Evolutionary conservation across 129 eudicot species (phyloP), one percentile per base, ranked within the genome.

Genomic region (Smallanthus sonchifolius): DNA sequence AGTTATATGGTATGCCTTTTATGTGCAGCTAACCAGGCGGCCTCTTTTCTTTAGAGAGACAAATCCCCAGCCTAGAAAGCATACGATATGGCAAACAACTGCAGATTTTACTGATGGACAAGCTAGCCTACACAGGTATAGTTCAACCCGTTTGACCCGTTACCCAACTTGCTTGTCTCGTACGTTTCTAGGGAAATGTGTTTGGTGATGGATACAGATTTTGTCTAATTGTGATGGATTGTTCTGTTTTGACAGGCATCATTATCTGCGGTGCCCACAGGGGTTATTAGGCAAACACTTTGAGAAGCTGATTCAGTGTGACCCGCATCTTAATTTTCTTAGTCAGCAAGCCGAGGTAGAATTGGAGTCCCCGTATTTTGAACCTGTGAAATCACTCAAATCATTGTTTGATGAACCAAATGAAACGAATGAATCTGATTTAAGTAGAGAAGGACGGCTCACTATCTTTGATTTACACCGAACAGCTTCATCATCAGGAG

Each of bases 71-170:
- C 84, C 84, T 8, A 56, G 84, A 68, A 80, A 67, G 51, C 84
- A 68, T 74, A 80, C 84, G 0, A 36, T 73, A 62, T 92, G 98
- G 98, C 96, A 87, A 83, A 85, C 95, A 44, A 87, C 96, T 20
- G 67, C 95, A 13, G 98, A 92, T 79, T 89, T 92, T 75, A 89
- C 98, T 59, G 82, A 87, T 75, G 98, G 96, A 69, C 89, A 92
- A 67, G 98, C 95, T 56, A 85, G 92, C 80, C 64, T 87, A 48
- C 82, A 85, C 66, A 89, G 86, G 97, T 89, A 77, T 13, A n/a
- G 16, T 37, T n/a, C 32, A 17, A 65, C 15, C 17, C 11, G 11
- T 47, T 32, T 69, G 43, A 44, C 34, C 7, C 9, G 3, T 20
- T 38, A 10, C 55, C 19, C 55, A 48, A 4, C 55, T 48, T 48